Evolutionary conservation across 306 rosid species (phyloP).

Genomic region (Lathyrus sativus): DNA sequence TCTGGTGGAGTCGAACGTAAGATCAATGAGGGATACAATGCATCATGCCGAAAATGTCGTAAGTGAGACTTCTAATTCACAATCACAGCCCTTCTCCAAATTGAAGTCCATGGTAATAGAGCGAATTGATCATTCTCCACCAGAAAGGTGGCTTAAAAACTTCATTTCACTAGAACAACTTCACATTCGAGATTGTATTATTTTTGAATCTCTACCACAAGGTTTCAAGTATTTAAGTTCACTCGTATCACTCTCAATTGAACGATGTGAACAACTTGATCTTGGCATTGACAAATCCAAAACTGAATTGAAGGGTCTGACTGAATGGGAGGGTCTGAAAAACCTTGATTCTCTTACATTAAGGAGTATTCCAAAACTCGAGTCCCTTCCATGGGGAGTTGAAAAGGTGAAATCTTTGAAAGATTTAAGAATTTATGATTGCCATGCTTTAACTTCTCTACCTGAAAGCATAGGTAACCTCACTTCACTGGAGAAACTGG

Average conservation of each 20-base stretch:
- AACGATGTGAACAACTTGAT: not conserved
- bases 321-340: slow-evolving; percentile 10
- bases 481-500: not conserved
- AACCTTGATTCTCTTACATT: not conserved
- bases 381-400: slow-evolving; percentile 22
- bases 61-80: not conserved
- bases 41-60: too few species aligned
- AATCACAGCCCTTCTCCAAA: slow-evolving; percentile 23
- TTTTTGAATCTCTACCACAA: not conserved
- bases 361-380: slow-evolving; percentile 12
- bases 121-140: not conserved
- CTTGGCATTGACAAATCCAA: not conserved
- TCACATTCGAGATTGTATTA: not conserved
- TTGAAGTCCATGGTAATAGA: slow-evolving; percentile 17
- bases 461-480: slow-evolving; percentile 12
- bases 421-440: not conserved
- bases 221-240: slow-evolving; percentile 20
- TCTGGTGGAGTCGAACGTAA: not conserved
- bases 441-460: slow-evolving; percentile 2
- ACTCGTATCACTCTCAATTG: slow-evolving; percentile 12
- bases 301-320: not conserved
- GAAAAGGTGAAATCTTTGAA: not conserved
- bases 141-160: not conserved
- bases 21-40: not conserved
- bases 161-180: slow-evolving; percentile 16